A percentile compares a stretch with the other conserved stretches of the same genome.
Conservation (phyloP, 371 early-diverging fungal genomes). For the Entomophthora muscae region DNA sequence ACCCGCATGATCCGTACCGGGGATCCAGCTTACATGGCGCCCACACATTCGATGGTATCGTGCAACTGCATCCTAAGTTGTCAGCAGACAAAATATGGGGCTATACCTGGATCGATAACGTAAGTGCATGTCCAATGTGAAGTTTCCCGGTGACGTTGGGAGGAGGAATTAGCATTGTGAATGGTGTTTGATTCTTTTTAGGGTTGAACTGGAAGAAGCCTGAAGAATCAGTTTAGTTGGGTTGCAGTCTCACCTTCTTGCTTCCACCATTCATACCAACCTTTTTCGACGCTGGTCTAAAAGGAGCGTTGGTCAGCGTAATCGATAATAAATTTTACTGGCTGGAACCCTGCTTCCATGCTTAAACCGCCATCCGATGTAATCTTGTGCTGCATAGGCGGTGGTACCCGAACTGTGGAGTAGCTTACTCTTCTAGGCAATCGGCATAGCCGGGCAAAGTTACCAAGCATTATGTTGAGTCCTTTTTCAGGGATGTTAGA, state of each 20-base stretch:
- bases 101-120: constrained; percentile 58
- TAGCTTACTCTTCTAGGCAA: background rate
- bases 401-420: background rate
- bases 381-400: background rate
- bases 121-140: constrained; percentile 93
- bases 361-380: background rate
- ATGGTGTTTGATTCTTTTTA: constrained; percentile 12
- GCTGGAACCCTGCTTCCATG: background rate
- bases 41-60: constrained; percentile 83
- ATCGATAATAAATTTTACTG: background rate
- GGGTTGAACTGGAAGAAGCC: constrained; percentile 12
- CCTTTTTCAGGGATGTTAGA: no score
- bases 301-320: background rate
- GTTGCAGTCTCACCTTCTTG: constrained; percentile 25
- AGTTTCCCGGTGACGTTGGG: constrained; percentile 95
- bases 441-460: no score
- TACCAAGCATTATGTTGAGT: no score
- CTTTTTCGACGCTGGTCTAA: constrained; percentile 31
- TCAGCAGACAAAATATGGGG: background rate
- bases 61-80: constrained; percentile 55
- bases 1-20: constrained; percentile 97
- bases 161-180: constrained; percentile 81
- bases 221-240: no score
- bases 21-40: constrained; percentile 67
- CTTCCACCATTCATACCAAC: constrained; percentile 58